Percentiles rank a stretch among this genome's conserved stretches.
Conservation (phyloP, 2,329 filamentous ascomycete species). For the Leptographium wingfieldii region DNA sequence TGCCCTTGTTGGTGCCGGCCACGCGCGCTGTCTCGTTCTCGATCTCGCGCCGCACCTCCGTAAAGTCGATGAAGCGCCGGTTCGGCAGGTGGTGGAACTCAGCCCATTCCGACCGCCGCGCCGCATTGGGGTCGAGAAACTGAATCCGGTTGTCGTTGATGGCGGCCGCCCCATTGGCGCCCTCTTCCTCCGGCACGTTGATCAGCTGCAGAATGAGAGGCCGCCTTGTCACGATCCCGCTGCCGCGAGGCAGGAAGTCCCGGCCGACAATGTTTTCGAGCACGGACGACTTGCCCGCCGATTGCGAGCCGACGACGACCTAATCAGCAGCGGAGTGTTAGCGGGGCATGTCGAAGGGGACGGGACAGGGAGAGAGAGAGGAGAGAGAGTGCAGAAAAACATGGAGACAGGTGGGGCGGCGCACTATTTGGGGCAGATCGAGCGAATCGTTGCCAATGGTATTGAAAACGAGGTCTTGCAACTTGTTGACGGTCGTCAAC, state of each 20-base stretch:
- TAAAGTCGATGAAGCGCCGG: slow-evolving; percentile 96
- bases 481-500: slow-evolving; percentile 89
- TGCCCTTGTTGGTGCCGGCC: slow-evolving; percentile 90
- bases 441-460: slow-evolving; percentile 98
- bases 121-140: slow-evolving; percentile 65
- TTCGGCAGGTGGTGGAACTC: slow-evolving; percentile 96
- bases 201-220: slow-evolving; percentile 96
- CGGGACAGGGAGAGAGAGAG: slow-evolving; percentile 1
- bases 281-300: slow-evolving; percentile 94
- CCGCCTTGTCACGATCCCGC: slow-evolving; percentile 88
- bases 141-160: slow-evolving; percentile 33
- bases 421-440: slow-evolving; percentile 94
- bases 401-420: slow-evolving; percentile 15
- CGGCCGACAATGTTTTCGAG: slow-evolving; percentile 97
- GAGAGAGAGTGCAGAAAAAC: background rate
- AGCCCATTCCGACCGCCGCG: slow-evolving; percentile 62
- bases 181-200: slow-evolving; percentile 73
- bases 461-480: slow-evolving; percentile 98
- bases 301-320: slow-evolving; percentile 98
- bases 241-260: slow-evolving; percentile 92
- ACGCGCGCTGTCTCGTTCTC: slow-evolving; percentile 92
- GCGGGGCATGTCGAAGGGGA: slow-evolving; percentile 1
- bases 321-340: slow-evolving; percentile 24
- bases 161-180: slow-evolving; percentile 39
- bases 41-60: slow-evolving; percentile 97